phyloP scores from a whole-genome alignment of 306 rosid genomes.

The Lathyrus aphaca region DNA sequence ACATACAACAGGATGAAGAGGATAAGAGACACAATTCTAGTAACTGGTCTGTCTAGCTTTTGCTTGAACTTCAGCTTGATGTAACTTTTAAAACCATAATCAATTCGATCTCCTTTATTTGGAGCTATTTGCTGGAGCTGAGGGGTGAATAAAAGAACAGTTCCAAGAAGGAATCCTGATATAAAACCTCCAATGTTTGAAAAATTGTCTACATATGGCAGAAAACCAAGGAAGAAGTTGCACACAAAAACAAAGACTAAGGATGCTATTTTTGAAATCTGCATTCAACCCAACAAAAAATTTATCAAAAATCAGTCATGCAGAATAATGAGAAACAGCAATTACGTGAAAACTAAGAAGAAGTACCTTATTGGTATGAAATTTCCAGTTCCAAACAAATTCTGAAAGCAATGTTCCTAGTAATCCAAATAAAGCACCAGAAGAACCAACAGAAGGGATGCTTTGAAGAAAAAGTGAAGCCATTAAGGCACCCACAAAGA shows the following conservation, averaged over 20 bases:
- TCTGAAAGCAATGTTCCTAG: constrained; percentile 78
- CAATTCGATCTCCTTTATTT: constrained; percentile 57
- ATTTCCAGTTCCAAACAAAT: constrained; percentile 70
- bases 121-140: constrained; percentile 50
- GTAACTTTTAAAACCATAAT: constrained; percentile 52
- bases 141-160: constrained; percentile 59
- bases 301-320: constrained; percentile 22
- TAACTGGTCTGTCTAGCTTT: constrained; percentile 66
- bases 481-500: constrained; percentile 73
- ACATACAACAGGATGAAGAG: constrained; percentile 76
- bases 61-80: constrained; percentile 58
- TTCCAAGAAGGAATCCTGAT: constrained; percentile 89
- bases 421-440: constrained; percentile 81
- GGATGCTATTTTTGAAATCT: constrained; percentile 69
- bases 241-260: constrained; percentile 52
- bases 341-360: constrained; percentile 22
- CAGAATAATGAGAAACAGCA: constrained; percentile 29
- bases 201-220: constrained; percentile 81
- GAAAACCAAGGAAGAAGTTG: constrained; percentile 77
- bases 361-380: constrained; percentile 67
- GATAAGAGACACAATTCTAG: constrained; percentile 61
- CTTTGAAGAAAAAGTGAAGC: constrained; percentile 82
- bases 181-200: constrained; percentile 77
- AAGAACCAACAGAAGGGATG: constrained; percentile 70
- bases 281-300: constrained; percentile 39